A percentile compares a stretch with the other conserved stretches of the same genome.
phyloP scores from a whole-genome alignment of 2,329 filamentous ascomycete genomes.

The Aspergillus sp. region DNA sequence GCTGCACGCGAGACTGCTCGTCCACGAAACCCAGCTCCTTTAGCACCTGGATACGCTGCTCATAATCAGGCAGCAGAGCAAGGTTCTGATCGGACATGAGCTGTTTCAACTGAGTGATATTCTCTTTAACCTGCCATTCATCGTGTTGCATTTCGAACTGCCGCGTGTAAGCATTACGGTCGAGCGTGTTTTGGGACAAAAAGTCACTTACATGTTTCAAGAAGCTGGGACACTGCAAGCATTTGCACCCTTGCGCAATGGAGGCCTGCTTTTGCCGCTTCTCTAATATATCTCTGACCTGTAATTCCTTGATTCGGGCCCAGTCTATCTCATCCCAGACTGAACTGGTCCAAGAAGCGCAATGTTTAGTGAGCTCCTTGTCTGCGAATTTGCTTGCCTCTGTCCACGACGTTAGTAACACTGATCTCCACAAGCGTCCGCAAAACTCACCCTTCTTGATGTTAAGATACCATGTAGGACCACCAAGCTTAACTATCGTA shows the following conservation, averaged over 20 bases:
- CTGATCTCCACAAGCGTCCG: constrained; percentile 1
- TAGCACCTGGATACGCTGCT: constrained; percentile 88
- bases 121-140: constrained; percentile 93
- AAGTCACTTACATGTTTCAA: constrained; percentile 74
- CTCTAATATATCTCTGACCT: constrained; percentile 75
- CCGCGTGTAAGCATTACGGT: constrained; percentile 23
- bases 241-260: constrained; percentile 65
- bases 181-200: not conserved
- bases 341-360: constrained; percentile 70
- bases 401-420: constrained; percentile 28
- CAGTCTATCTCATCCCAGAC: constrained; percentile 86
- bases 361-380: constrained; percentile 68
- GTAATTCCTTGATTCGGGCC: constrained; percentile 76
- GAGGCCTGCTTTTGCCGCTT: constrained; percentile 66
- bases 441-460: constrained; percentile 50
- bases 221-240: constrained; percentile 73
- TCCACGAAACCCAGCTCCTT: constrained; percentile 93
- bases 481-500: constrained; percentile 58
- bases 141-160: constrained; percentile 95
- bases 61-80: constrained; percentile 92
- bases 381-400: constrained; percentile 63
- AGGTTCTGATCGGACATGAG: constrained; percentile 95
- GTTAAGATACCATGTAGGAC: constrained; percentile 50
- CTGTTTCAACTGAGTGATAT: constrained; percentile 82
- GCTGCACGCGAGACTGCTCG: constrained; percentile 78